Evolutionary conservation across 768 basidiomycete genomes (phyloP).

Genomic region (Mycena rebaudengoi): DNA sequence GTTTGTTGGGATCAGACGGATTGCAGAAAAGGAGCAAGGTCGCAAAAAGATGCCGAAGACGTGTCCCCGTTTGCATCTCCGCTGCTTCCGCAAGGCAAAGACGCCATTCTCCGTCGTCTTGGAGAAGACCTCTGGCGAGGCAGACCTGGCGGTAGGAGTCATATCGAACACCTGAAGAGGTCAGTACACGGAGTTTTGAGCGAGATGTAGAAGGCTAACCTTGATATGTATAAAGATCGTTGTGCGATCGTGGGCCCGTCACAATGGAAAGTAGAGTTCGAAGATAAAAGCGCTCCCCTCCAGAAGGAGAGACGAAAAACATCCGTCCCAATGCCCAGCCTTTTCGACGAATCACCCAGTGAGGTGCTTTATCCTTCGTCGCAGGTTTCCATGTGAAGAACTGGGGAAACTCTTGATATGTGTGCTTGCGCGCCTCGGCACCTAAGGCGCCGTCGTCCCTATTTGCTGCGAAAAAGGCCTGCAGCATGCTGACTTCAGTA

Average conservation of each 20-base stretch:
- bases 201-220: too few relatives aligned
- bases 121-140: conserved; percentile 40
- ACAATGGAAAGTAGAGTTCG: conserved; percentile 42
- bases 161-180: conserved; percentile 8
- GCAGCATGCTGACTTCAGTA: conserved; percentile 36
- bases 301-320: conserved; percentile 42
- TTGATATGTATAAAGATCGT: conserved; percentile 4
- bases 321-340: conserved; percentile 50
- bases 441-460: conserved; percentile 21
- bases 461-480: conserved; percentile 42
- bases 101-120: conserved; percentile 52
- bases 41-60: conserved; percentile 43
- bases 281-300: conserved; percentile 41
- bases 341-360: conserved; percentile 39
- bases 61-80: conserved; percentile 40
- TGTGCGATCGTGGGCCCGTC: conserved; percentile 34
- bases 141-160: conserved; percentile 33
- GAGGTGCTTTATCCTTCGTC: too few relatives aligned
- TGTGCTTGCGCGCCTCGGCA: conserved; percentile 26
- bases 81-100: conserved; percentile 46
- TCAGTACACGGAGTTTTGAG: not conserved
- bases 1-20: not conserved
- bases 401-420: conserved; percentile 50
- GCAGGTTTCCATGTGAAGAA: conserved; percentile 35
- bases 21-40: conserved; percentile 25